Evolutionary conservation across 768 basidiomycete genomes (phyloP).

Genomic region (Lactarius sp.): DNA sequence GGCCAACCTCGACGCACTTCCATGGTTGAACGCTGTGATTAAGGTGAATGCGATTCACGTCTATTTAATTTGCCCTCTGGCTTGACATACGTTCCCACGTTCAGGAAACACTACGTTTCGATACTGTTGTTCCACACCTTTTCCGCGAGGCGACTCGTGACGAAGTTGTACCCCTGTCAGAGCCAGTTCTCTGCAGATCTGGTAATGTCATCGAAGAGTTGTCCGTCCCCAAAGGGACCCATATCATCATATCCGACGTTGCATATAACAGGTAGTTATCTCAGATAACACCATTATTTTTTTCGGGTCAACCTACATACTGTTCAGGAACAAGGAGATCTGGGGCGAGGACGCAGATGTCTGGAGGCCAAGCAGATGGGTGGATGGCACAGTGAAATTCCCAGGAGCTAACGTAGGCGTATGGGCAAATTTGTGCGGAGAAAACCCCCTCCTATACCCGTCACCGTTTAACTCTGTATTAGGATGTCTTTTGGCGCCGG

Average conservation of each 20-base stretch:
- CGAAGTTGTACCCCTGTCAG: constrained; percentile 27
- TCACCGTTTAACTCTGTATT: not conserved
- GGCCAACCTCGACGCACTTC: constrained; percentile 9
- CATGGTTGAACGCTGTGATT: constrained; percentile 17
- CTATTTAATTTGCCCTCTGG: not conserved
- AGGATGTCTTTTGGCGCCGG: constrained; percentile 21
- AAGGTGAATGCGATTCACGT: constrained; percentile 17
- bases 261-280: constrained; percentile 16
- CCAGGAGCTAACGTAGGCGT: constrained; percentile 5
- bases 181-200: constrained; percentile 3
- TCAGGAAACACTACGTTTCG: constrained; percentile 29
- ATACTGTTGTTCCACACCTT: constrained; percentile 24
- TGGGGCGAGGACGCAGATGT: constrained; percentile 19
- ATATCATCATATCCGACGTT: constrained; percentile 14
- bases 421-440: constrained; percentile 13
- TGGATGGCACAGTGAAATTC: constrained; percentile 14
- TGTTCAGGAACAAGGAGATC: constrained; percentile 10
- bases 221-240: constrained; percentile 2
- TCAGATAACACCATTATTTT: not conserved
- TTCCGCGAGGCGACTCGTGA: constrained; percentile 25
- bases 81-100: not conserved
- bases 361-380: constrained; percentile 20
- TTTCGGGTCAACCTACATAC: not conserved
- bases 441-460: not conserved
- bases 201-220: constrained; percentile 7